These are phyloP conservation scores for Puya raimondii DNA, from an alignment of 176 grass and related monocot genomes.

Conservation along the genomic window DNA sequence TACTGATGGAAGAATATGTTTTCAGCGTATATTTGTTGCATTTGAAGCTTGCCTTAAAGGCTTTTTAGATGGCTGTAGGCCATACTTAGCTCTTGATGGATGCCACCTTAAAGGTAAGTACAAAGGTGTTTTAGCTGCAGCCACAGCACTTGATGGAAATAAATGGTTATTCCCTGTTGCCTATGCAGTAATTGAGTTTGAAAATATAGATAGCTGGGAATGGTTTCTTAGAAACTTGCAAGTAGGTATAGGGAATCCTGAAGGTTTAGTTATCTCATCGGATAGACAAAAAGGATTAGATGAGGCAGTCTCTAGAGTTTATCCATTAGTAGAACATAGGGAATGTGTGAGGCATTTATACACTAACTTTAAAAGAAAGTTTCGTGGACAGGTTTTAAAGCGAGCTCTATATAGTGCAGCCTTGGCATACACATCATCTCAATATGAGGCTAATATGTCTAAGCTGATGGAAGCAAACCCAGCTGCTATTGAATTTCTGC, in stretches of 20 bases:
- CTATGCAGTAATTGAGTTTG: background rate
- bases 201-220: background rate
- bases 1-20: too few species aligned
- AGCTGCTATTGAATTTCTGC: conserved; percentile 5
- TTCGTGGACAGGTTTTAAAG: conserved; percentile 5
- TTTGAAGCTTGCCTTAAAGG: conserved; percentile 3
- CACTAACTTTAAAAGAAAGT: conserved; percentile 13
- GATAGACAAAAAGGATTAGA: background rate
- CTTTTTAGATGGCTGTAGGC: background rate
- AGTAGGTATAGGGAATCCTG: conserved; percentile 2
- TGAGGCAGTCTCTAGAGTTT: background rate
- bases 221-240: conserved; percentile 8
- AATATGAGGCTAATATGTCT: background rate
- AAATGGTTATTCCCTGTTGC: conserved; percentile 4
- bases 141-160: conserved; percentile 1
- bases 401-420: background rate
- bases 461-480: background rate
- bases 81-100: background rate
- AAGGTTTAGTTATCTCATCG: conserved; percentile 4
- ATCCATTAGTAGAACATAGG: background rate
- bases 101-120: conserved; percentile 7
- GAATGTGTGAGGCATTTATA: conserved; percentile 13
- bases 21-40: background rate
- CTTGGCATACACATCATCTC: background rate
- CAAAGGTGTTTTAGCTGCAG: conserved; percentile 4